These are phyloP conservation scores for Hydrangea macrophylla DNA, from an alignment of 148 eudicot genomes.

Conservation along the genomic window DNA sequence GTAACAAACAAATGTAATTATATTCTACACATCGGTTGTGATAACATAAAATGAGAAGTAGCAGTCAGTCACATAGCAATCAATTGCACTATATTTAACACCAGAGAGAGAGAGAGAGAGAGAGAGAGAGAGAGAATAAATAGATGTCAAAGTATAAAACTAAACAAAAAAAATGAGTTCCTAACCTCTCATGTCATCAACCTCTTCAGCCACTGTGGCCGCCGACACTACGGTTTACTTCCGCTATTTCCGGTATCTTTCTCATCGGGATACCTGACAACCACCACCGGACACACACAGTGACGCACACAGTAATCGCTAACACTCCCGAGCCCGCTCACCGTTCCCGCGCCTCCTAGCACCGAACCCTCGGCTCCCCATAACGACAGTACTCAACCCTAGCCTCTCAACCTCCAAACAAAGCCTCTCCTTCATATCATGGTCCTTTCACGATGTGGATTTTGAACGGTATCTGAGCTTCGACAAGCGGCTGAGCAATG, in stretches of 20 bases:
- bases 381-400: constrained; percentile 19
- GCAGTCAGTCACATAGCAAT: too few species aligned
- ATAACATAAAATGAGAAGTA: too few species aligned
- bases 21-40: too few species aligned
- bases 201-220: constrained; percentile 11
- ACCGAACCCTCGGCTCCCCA: constrained; percentile 28
- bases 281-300: constrained; percentile 28
- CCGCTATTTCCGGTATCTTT: constrained; percentile 7
- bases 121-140: neutral
- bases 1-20: too few species aligned
- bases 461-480: constrained; percentile 20
- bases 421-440: too few species aligned
- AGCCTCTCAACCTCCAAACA: constrained; percentile 31
- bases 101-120: too few species aligned
- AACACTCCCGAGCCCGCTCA: constrained; percentile 25
- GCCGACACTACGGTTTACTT: constrained; percentile 12
- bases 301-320: too few species aligned
- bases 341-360: constrained; percentile 17
- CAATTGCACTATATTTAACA: too few species aligned
- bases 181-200: constrained; percentile 14
- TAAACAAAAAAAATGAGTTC: constrained; percentile 19
- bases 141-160: neutral
- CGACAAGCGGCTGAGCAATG: constrained; percentile 17
- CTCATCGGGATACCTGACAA: constrained; percentile 24
- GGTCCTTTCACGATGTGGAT: constrained; percentile 24